Evolutionary conservation across 345 rosid species (phyloP).

Genomic region (Erucastrum elatum): DNA sequence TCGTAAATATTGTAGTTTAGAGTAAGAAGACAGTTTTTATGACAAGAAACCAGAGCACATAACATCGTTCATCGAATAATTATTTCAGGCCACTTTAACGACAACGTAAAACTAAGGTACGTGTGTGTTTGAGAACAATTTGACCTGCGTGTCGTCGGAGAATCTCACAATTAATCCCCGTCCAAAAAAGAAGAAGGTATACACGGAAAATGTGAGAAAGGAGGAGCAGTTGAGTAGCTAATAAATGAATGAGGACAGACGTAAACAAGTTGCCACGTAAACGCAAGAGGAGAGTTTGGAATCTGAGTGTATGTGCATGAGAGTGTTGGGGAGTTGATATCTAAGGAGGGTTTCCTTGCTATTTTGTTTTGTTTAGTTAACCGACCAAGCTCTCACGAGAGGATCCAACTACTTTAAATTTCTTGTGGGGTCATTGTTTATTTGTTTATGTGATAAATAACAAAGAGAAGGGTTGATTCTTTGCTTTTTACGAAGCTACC

Average conservation of each 20-base stretch:
- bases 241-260: constrained; percentile 30
- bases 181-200: neutral
- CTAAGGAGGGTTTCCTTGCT: constrained; percentile 35
- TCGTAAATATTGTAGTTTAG: neutral
- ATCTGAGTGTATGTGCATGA: constrained; percentile 13
- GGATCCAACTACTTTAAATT: neutral
- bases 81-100: neutral
- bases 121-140: neutral
- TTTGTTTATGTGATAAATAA: neutral
- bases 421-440: constrained; percentile 15
- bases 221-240: constrained; percentile 5
- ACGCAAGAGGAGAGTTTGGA: constrained; percentile 20
- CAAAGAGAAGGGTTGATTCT: neutral
- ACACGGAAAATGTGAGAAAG: neutral
- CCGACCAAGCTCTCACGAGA: constrained; percentile 22
- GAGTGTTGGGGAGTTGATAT: constrained; percentile 41
- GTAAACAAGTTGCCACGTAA: constrained; percentile 44
- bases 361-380: neutral
- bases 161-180: neutral
- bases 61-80: neutral
- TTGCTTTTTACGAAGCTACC: constrained; percentile 34
- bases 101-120: constrained; percentile 7
- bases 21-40: neutral
- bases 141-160: neutral
- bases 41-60: neutral